Evolutionary conservation across 164 flowering plant genomes (phyloP), one percentile per base, ranked within the genome.

Genomic region (Macadamia tetraphylla): DNA sequence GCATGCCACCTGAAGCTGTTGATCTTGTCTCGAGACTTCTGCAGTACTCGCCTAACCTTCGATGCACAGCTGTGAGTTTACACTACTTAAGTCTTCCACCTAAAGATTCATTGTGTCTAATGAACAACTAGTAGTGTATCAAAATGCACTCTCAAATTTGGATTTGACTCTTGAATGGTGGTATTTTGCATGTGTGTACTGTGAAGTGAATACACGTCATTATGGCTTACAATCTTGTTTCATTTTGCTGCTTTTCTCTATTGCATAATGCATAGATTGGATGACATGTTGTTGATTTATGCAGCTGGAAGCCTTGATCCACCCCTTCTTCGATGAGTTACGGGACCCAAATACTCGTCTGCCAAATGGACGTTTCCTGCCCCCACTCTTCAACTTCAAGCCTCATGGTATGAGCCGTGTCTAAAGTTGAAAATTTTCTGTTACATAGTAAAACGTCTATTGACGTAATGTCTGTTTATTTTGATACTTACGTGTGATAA

Each of bases 321-420:
- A 87, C 76, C 87, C 96, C 14, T 90, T 88, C 70, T 90, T 88
- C 57, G 86, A 90, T 65, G 96, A 88, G 78, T 80, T 90, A 2
- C 88, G 96, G 23, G 92, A 89, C 53, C 89, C 89, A 35, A 81
- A 76, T 56, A 68, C 86, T 31, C 89, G 92, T 46, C 74, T 89
- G 32, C 95, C 92, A 46, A 87, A 85, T 64, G 92, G 92, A 42
- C 91, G 92, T 4, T 72, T 78, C 64, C 86, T 89, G 30, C 95
- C 95, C 5, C 92, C 95, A 0, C 82, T 89, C 5, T 89, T 89
- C 76, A 87, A 89, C 79, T 89, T 85, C 71, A 86, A 80, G 76
- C 73, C 89, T 72, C 87, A 81, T 55, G 92, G 90, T 89, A 86
- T 67, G 49, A 10, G 44, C n/a, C 31, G 62, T 46, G 7, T 35